A percentile compares a stretch with the other conserved stretches of the same genome.
Evolutionary conservation across 345 rosid species (phyloP).

Genomic region (Gynandropsis gynandra): DNA sequence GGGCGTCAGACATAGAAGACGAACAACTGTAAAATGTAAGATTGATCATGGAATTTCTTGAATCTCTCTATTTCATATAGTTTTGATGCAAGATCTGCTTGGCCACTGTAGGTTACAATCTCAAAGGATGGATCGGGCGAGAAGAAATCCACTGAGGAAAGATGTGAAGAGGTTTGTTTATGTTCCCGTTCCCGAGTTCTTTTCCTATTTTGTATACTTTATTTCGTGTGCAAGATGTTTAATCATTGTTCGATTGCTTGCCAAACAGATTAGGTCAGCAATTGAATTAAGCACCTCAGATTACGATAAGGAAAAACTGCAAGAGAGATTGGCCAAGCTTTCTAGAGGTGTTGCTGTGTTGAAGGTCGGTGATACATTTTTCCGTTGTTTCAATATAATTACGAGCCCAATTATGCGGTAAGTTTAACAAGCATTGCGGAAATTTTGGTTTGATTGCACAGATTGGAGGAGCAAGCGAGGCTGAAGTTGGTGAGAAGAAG

Average conservation of each 20-base stretch:
- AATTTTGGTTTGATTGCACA: conserved; percentile 16
- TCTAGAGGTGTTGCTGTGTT: conserved; percentile 96
- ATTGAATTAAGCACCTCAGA: conserved; percentile 77
- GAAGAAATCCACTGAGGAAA: conserved; percentile 75
- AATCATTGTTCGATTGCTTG: not conserved
- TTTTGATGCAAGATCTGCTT: not conserved
- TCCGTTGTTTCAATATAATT: not conserved
- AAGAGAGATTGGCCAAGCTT: conserved; percentile 88
- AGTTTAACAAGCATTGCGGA: not conserved
- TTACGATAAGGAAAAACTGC: conserved; percentile 87
- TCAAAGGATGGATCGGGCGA: conserved; percentile 96
- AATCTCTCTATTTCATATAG: not conserved
- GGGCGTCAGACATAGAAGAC: conserved; percentile 81
- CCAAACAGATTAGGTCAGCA: conserved; percentile 49
- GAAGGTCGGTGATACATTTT: conserved; percentile 41
- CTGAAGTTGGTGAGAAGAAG: conserved; percentile 93
- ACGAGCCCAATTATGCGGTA: not conserved
- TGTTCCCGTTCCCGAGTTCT: not conserved
- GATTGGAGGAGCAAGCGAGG: conserved; percentile 99
- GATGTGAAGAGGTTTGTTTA: conserved; percentile 72
- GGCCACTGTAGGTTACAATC: conserved; percentile 41
- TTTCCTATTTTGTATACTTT: not conserved
- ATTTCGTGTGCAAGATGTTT: not conserved
- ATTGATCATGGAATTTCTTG: not conserved
- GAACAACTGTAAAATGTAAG: conserved; percentile 30